Evolutionary conservation across 2,329 filamentous ascomycete genomes (phyloP).

Genomic region (Berkeleyomyces basicola): DNA sequence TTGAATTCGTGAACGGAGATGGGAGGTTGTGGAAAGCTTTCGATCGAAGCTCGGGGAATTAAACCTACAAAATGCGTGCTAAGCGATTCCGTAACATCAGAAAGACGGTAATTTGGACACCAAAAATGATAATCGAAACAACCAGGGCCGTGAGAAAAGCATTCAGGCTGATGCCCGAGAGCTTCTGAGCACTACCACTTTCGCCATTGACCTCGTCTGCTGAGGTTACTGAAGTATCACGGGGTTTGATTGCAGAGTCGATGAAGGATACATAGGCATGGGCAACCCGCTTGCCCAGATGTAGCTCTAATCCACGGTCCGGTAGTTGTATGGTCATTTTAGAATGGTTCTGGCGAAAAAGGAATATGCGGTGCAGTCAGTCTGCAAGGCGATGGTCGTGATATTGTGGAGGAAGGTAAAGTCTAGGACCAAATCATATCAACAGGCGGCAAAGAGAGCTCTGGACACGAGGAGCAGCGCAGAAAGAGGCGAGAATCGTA

Average conservation of each 20-base stretch:
- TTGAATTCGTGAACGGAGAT: background rate
- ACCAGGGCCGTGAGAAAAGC: slow-evolving; percentile 50
- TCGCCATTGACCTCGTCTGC: slow-evolving; percentile 4
- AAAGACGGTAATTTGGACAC: slow-evolving; percentile 52
- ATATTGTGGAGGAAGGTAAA: background rate
- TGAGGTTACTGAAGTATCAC: slow-evolving; percentile 1
- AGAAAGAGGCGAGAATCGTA: background rate
- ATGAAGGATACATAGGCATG: slow-evolving; percentile 4
- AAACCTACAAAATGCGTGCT: slow-evolving; percentile 61
- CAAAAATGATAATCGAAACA: slow-evolving; percentile 46
- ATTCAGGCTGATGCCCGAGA: slow-evolving; percentile 29
- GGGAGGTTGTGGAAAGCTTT: background rate
- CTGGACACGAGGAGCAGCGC: background rate
- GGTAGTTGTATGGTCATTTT: background rate
- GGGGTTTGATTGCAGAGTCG: background rate
- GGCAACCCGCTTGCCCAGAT: background rate
- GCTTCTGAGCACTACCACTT: slow-evolving; percentile 16
- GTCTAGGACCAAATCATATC: background rate
- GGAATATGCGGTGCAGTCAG: background rate
- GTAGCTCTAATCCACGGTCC: background rate
- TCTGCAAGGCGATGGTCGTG: background rate
- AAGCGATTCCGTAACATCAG: slow-evolving; percentile 61
- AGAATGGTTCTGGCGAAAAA: background rate
- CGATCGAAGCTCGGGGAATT: too few species aligned
- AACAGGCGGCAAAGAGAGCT: background rate